Evolutionary conservation across 2,329 filamentous ascomycete genomes (phyloP).

Genomic region (Trichothecium sympodiale): DNA sequence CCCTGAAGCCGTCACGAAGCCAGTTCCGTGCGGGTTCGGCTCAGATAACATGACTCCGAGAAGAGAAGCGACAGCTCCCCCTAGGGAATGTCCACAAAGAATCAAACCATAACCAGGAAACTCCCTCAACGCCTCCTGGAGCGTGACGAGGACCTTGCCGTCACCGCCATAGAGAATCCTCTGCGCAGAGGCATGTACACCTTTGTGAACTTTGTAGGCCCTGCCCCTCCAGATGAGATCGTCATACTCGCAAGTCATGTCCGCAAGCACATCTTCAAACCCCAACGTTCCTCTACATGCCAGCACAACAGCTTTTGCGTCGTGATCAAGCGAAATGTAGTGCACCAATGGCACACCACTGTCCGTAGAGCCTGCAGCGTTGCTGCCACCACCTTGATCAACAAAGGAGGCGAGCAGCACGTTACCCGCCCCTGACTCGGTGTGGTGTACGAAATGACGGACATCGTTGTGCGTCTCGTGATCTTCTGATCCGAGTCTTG

Average conservation of each 20-base stretch:
- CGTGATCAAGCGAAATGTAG: constrained; percentile 61
- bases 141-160: constrained; percentile 53
- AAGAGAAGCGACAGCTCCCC: constrained; percentile 58
- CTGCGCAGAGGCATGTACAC: constrained; percentile 60
- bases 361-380: constrained; percentile 51
- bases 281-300: constrained; percentile 62
- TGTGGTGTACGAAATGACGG: constrained; percentile 53
- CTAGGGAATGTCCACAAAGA: constrained; percentile 58
- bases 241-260: constrained; percentile 66
- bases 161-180: constrained; percentile 58
- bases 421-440: constrained; percentile 42
- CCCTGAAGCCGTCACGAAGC: constrained; percentile 50
- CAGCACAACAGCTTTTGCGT: constrained; percentile 61
- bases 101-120: constrained; percentile 61
- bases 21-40: constrained; percentile 40
- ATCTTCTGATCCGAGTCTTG: constrained; percentile 28
- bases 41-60: constrained; percentile 62
- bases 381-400: constrained; percentile 56
- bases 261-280: constrained; percentile 62
- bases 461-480: constrained; percentile 46
- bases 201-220: constrained; percentile 61
- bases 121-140: constrained; percentile 54
- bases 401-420: constrained; percentile 61
- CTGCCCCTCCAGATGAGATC: constrained; percentile 51
- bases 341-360: constrained; percentile 62